Evolutionary conservation across 2,329 filamentous ascomycete genomes (phyloP).

Genomic region (Trichophyton verrucosum): DNA sequence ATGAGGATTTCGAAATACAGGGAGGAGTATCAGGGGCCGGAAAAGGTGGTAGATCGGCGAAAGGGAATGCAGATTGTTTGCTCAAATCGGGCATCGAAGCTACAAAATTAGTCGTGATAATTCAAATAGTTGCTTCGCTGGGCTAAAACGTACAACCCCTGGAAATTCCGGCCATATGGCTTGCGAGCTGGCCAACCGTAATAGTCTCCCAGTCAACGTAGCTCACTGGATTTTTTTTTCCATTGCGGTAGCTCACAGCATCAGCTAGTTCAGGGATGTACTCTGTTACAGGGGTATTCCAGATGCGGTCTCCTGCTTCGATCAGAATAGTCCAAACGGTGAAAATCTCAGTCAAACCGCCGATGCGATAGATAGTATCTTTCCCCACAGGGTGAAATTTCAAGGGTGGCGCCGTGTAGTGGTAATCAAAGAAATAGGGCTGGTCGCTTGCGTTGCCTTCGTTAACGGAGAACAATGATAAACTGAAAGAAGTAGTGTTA

Average conservation of each 20-base stretch:
- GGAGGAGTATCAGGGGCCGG: not conserved
- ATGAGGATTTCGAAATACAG: not conserved
- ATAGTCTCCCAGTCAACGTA: slow-evolving; percentile 9
- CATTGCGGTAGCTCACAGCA: not conserved
- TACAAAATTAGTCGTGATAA: slow-evolving; percentile 6
- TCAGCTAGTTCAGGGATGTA: slow-evolving; percentile 32
- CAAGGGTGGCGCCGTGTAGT: slow-evolving; percentile 13
- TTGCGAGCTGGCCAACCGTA: slow-evolving; percentile 14
- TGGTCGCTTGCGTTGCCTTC: slow-evolving; percentile 9
- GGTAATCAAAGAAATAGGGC: slow-evolving; percentile 16
- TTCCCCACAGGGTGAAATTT: not conserved
- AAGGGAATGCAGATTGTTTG: not conserved
- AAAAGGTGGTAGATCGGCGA: not conserved
- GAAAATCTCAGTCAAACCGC: slow-evolving; percentile 37
- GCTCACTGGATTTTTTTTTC: not conserved
- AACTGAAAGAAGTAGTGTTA: slow-evolving; percentile 16
- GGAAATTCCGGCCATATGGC: slow-evolving; percentile 36
- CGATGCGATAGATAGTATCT: slow-evolving; percentile 31
- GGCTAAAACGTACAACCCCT: slow-evolving; percentile 23
- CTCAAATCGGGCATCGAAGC: not conserved
- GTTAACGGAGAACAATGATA: slow-evolving; percentile 17
- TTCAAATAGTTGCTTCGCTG: not conserved
- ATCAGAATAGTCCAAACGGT: slow-evolving; percentile 33
- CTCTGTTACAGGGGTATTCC: slow-evolving; percentile 32
- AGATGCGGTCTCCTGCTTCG: slow-evolving; percentile 30